Percentiles rank a stretch among this genome's conserved stretches.
These are phyloP conservation scores for Naganishia antarctica DNA, from an alignment of 768 basidiomycete species.

Conservation along the genomic window DNA sequence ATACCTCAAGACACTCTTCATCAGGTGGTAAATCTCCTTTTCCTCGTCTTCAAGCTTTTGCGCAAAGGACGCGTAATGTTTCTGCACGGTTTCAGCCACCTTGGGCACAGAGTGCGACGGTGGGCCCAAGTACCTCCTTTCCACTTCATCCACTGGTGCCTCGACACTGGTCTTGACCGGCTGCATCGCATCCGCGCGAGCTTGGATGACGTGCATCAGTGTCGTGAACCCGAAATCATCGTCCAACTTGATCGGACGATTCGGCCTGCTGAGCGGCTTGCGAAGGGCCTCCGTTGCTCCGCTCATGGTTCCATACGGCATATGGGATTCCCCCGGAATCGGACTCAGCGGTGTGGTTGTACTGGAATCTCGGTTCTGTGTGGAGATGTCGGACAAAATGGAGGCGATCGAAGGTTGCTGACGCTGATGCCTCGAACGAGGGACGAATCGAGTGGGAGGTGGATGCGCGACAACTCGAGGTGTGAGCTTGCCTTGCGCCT, in stretches of 20 bases:
- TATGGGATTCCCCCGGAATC: constrained; percentile 3
- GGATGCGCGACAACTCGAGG: not conserved
- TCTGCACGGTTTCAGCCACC: constrained; percentile 33
- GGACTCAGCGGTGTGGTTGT: constrained; percentile 30
- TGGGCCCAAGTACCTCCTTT: constrained; percentile 35
- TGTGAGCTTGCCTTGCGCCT: constrained; percentile 4
- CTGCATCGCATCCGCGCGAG: constrained; percentile 33
- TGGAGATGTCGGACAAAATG: constrained; percentile 57
- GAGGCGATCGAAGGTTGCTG: constrained; percentile 67
- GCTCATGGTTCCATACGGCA: constrained; percentile 1
- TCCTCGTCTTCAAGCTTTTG: constrained; percentile 40
- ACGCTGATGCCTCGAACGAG: constrained; percentile 33
- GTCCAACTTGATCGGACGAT: constrained; percentile 39
- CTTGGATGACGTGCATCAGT: constrained; percentile 86
- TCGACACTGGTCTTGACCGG: not conserved
- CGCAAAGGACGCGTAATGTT: constrained; percentile 33
- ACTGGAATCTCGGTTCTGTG: constrained; percentile 30
- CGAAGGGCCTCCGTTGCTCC: constrained; percentile 29
- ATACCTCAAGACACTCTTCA: constrained; percentile 28
- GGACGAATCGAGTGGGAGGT: not conserved
- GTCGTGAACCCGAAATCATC: constrained; percentile 80
- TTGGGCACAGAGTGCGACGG: not conserved
- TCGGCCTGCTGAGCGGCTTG: constrained; percentile 42
- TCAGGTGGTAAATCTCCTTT: constrained; percentile 43
- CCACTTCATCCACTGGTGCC: constrained; percentile 35